Evolutionary conservation across 768 basidiomycete species (phyloP), one percentile per base, ranked within the genome.

Genomic region (Collybia sp.): DNA sequence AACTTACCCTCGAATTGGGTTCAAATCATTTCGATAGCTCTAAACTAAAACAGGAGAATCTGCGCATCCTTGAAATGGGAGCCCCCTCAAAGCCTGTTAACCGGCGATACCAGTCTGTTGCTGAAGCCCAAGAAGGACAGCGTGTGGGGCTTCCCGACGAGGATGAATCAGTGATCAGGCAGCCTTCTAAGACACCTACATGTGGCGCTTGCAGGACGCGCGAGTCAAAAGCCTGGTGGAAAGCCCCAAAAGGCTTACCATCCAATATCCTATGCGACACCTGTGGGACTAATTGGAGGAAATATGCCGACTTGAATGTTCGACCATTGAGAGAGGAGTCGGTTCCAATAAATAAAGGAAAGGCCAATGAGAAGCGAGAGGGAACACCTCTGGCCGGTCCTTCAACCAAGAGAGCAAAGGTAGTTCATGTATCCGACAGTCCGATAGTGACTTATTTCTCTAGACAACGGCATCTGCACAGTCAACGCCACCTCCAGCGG

Each of bases 281-380:
- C 20, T 96, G 93, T 57, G 93, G 93, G 11, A 77, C 81, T 38
- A 87, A 86, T 52, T 96, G 91, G 86, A 75, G 93, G 54, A 96
- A 94, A 65, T 96, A 96, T 60, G 93, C 90, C 0, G 92, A 94
- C 54, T 70, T 93, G 41, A 89, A 84, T 54, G 82, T 87, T 18
- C 73, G 87, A 35, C 82, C 83, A 8, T 47, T 82, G 15, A 77
- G 87, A 20, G 88, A 91, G 46, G 87, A 88, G 39, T 69, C 76
- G 1, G 56, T 76, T 1, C 68, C 76, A 0, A 58, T 69, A 1
- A 64, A 68, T 20, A 88, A 88, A 52, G 75, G 70, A 31, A 76
- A 76, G 37, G 63, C 73, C 0, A 58, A 54, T 13, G 70, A 79
- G 40, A 92, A 92, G 63, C 75, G 87, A 33, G 72, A 82, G 46